phyloP scores from a whole-genome alignment of 495 filamentous ascomycete genomes.

The Schizothecium vesticola region DNA sequence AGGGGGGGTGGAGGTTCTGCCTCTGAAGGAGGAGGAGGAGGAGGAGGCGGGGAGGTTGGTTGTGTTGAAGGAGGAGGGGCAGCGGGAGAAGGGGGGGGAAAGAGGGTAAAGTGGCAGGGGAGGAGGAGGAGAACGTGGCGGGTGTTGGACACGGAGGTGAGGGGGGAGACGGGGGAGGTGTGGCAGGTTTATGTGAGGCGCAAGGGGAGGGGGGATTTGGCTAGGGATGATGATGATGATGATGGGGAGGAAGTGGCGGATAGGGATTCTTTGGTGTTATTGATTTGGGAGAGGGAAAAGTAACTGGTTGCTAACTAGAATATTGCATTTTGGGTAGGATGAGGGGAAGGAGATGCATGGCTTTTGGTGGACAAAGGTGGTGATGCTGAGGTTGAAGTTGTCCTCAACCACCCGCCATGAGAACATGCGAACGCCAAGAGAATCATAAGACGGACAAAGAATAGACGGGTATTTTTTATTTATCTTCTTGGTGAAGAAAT shows the following conservation, averaged over 20 bases:
- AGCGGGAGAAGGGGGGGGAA: constrained; percentile 16
- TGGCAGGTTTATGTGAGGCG: constrained; percentile 39
- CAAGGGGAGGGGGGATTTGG: constrained; percentile 21
- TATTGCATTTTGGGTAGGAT: neutral
- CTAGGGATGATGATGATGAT: constrained; percentile 21
- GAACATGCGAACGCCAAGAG: no score
- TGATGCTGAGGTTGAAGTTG: neutral
- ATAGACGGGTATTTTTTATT: neutral
- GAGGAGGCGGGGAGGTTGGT: constrained; percentile 17
- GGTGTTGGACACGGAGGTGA: constrained; percentile 26
- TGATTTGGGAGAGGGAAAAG: constrained; percentile 26
- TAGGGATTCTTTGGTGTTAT: constrained; percentile 27
- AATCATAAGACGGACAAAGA: neutral
- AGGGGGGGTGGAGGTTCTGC: constrained; percentile 18
- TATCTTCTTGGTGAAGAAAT: neutral
- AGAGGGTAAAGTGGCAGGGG: constrained; percentile 9
- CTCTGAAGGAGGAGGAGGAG: neutral
- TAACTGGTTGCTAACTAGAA: neutral
- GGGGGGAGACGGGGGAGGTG: constrained; percentile 25
- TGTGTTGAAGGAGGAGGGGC: constrained; percentile 11
- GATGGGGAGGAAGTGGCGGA: constrained; percentile 24
- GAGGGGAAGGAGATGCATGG: neutral
- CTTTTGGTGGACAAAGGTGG: neutral
- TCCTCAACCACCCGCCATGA: neutral
- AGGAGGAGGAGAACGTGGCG: constrained; percentile 33